A percentile compares a stretch with the other conserved stretches of the same genome.
These are phyloP conservation scores for Colletotrichum endophyticum DNA, from an alignment of 2,329 filamentous ascomycete species.

Conservation along the genomic window DNA sequence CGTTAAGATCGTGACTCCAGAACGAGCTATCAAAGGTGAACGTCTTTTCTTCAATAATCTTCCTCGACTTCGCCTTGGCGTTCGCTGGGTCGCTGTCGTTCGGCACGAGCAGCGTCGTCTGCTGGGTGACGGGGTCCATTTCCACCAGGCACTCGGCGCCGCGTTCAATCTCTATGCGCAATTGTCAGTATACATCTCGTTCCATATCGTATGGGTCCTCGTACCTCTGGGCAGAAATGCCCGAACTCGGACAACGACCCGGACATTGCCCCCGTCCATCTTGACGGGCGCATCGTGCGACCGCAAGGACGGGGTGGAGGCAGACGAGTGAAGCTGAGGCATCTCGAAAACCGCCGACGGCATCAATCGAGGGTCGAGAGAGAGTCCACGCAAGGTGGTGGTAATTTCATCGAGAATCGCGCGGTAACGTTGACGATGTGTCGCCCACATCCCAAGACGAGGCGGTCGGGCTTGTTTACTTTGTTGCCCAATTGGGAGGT, in stretches of 20 bases:
- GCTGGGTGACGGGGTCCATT: conserved; percentile 89
- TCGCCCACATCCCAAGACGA: conserved; percentile 22
- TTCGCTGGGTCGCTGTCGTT: conserved; percentile 58
- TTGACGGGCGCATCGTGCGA: conserved; percentile 72
- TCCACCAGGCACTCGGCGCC: conserved; percentile 83
- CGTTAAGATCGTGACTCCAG: conserved; percentile 85
- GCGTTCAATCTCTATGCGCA: conserved; percentile 74
- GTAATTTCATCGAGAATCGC: conserved; percentile 43
- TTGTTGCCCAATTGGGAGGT: conserved; percentile 20
- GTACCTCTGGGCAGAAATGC: conserved; percentile 80
- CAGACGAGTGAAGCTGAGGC: conserved; percentile 63
- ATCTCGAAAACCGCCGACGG: conserved; percentile 41
- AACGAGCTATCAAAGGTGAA: conserved; percentile 99
- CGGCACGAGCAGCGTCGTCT: conserved; percentile 80
- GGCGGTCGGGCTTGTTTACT: conserved; percentile 24
- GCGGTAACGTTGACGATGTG: conserved; percentile 40
- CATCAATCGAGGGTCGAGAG: conserved; percentile 50
- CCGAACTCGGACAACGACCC: conserved; percentile 81
- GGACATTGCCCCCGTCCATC: conserved; percentile 74
- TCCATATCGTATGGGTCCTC: neutral
- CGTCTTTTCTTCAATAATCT: conserved; percentile 81
- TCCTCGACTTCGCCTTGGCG: conserved; percentile 68
- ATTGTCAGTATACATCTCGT: neutral
- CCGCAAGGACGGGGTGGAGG: conserved; percentile 79
- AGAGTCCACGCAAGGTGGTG: conserved; percentile 44